Evolutionary conservation across 768 basidiomycete genomes (phyloP).

Genomic region (Tricholoma saponaceum): DNA sequence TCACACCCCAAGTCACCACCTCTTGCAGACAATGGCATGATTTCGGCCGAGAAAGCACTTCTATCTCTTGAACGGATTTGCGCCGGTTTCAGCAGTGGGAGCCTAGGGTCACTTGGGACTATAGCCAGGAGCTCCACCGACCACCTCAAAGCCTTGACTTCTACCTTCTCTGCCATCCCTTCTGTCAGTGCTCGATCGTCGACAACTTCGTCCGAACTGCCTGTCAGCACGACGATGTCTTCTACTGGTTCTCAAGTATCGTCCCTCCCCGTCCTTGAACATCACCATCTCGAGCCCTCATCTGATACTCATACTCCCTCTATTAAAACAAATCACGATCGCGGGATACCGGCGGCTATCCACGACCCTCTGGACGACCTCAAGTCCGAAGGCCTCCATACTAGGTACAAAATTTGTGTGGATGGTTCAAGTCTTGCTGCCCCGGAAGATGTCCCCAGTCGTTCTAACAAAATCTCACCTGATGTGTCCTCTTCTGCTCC

Average conservation of each 20-base stretch:
- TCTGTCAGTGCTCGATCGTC: neutral
- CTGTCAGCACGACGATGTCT: neutral
- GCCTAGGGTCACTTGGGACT: slow-evolving; percentile 29
- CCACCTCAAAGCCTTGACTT: neutral
- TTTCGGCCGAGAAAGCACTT: slow-evolving; percentile 14
- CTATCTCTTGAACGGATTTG: slow-evolving; percentile 21
- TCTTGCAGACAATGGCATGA: slow-evolving; percentile 1
- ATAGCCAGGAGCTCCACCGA: slow-evolving; percentile 13
- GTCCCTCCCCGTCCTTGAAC: neutral
- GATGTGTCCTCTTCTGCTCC: neutral
- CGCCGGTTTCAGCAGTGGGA: slow-evolving; percentile 28
- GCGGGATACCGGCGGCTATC: neutral
- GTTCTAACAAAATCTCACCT: neutral
- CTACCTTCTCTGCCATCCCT: neutral
- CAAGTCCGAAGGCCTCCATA: neutral
- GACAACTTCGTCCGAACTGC: neutral
- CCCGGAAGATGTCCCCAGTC: neutral
- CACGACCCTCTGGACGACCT: neutral
- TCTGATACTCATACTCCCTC: neutral
- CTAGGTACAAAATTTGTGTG: neutral
- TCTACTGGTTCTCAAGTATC: neutral
- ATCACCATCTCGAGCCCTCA: neutral
- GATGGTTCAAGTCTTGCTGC: neutral
- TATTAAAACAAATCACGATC: neutral
- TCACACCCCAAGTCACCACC: neutral